A percentile compares a stretch with the other conserved stretches of the same genome.
phyloP scores from a whole-genome alignment of 176 grass and related monocot genomes.

The Elymus sibiricus region DNA sequence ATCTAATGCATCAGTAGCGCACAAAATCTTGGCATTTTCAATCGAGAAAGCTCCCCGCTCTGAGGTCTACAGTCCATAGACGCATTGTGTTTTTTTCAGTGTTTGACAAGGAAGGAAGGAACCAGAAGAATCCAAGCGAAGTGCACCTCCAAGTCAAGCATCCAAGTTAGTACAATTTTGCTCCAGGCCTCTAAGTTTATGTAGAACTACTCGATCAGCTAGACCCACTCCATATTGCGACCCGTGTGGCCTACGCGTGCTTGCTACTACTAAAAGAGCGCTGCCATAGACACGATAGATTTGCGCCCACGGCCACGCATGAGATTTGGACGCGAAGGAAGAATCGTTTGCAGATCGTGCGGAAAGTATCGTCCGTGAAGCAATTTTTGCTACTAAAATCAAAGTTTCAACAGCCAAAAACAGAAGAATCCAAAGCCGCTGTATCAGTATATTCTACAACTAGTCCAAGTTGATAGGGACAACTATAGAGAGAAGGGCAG shows the following conservation, averaged over 20 bases:
- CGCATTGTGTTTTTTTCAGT: neutral
- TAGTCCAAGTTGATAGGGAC: slow-evolving; percentile 5
- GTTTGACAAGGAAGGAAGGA: neutral
- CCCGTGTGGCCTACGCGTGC: slow-evolving; percentile 9
- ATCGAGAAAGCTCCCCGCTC: neutral
- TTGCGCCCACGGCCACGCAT: no score
- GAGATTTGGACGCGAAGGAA: no score
- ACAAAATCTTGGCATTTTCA: neutral
- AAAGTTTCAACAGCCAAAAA: slow-evolving; percentile 9
- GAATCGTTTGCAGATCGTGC: no score
- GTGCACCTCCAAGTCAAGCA: neutral
- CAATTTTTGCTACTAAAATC: neutral
- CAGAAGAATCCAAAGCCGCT: neutral
- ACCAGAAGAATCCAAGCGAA: neutral
- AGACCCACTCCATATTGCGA: no score
- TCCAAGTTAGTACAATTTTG: neutral
- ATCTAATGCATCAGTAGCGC: neutral
- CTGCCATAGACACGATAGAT: no score
- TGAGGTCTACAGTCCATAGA: neutral
- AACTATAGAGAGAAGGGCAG: neutral
- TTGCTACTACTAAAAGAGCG: neutral
- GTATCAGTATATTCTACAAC: neutral
- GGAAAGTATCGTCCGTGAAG: no score
- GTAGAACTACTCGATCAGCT: neutral
- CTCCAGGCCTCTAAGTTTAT: neutral